Percentiles rank a stretch among this genome's conserved stretches.
These are phyloP conservation scores for Dendrothele bispora DNA, from an alignment of 768 basidiomycete species.

Conservation along the genomic window DNA sequence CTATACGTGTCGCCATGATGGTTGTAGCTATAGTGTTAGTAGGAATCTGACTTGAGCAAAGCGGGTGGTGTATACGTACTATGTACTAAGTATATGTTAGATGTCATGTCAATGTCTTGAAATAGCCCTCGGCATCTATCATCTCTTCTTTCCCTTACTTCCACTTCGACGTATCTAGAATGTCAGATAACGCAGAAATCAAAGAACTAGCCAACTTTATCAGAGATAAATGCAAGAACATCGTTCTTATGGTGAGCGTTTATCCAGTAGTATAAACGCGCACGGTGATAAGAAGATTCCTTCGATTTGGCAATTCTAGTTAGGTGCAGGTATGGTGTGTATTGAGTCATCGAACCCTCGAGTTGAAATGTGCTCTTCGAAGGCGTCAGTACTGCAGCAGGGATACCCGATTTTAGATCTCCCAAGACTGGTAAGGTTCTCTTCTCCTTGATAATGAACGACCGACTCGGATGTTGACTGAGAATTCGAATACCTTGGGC, in stretches of 20 bases:
- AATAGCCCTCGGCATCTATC: too few relatives aligned
- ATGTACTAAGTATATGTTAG: too few relatives aligned
- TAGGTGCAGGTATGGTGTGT: constrained; percentile 59
- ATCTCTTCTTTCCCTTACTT: not conserved
- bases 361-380: constrained; percentile 2
- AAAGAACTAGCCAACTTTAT: constrained; percentile 60
- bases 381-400: constrained; percentile 80
- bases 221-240: constrained; percentile 60
- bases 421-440: constrained; percentile 71
- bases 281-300: constrained; percentile 18
- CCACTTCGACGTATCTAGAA: constrained; percentile 8
- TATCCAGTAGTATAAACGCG: too few relatives aligned
- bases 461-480: not conserved
- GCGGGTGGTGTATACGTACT: too few relatives aligned
- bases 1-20: too few relatives aligned
- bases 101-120: too few relatives aligned
- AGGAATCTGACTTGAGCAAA: too few relatives aligned
- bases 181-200: constrained; percentile 9
- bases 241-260: constrained; percentile 85
- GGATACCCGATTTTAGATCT: constrained; percentile 89
- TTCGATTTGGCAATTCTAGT: constrained; percentile 31
- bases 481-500: constrained; percentile 3
- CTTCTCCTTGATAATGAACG: not conserved
- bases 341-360: not conserved
- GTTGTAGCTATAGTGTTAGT: too few relatives aligned